Percentiles rank a stretch among this genome's conserved stretches.
phyloP scores from a whole-genome alignment of 495 filamentous ascomycete species.

The Apodospora peruviana region DNA sequence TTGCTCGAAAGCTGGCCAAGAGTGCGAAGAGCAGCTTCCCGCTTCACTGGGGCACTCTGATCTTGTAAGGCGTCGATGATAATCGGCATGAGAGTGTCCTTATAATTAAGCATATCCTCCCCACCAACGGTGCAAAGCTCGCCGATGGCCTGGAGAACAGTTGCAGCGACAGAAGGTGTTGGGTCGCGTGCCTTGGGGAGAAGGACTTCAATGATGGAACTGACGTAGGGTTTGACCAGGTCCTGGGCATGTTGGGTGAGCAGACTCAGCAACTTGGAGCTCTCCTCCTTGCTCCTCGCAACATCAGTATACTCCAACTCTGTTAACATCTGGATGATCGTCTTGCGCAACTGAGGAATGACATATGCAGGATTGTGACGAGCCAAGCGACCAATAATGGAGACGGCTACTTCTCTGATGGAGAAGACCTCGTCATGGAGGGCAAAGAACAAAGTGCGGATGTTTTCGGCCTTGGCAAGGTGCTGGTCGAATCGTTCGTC shows the following conservation, averaged over 20 bases:
- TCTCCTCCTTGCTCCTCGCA: slow-evolving; percentile 89
- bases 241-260: slow-evolving; percentile 86
- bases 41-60: slow-evolving; percentile 78
- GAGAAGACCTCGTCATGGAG: slow-evolving; percentile 92
- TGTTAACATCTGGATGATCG: slow-evolving; percentile 90
- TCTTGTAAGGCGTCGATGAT: slow-evolving; percentile 91
- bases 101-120: slow-evolving; percentile 80
- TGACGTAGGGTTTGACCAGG: slow-evolving; percentile 90
- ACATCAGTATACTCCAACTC: slow-evolving; percentile 95
- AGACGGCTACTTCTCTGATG: slow-evolving; percentile 89
- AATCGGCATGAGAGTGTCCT: slow-evolving; percentile 86
- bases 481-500: slow-evolving; percentile 94
- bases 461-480: slow-evolving; percentile 90
- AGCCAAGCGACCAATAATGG: slow-evolving; percentile 91
- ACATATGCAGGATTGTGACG: slow-evolving; percentile 93
- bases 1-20: slow-evolving; percentile 90
- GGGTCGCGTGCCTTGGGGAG: slow-evolving; percentile 81
- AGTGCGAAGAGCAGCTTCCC: slow-evolving; percentile 84
- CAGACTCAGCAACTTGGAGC: slow-evolving; percentile 84
- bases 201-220: slow-evolving; percentile 85
- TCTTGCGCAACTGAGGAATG: slow-evolving; percentile 87
- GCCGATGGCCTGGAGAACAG: slow-evolving; percentile 87
- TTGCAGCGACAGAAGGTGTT: slow-evolving; percentile 82
- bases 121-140: slow-evolving; percentile 91
- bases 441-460: slow-evolving; percentile 88